Evolutionary conservation across 2,329 filamentous ascomycete genomes (phyloP), one percentile per base, ranked within the genome.

Genomic region (Colletotrichum sp.): DNA sequence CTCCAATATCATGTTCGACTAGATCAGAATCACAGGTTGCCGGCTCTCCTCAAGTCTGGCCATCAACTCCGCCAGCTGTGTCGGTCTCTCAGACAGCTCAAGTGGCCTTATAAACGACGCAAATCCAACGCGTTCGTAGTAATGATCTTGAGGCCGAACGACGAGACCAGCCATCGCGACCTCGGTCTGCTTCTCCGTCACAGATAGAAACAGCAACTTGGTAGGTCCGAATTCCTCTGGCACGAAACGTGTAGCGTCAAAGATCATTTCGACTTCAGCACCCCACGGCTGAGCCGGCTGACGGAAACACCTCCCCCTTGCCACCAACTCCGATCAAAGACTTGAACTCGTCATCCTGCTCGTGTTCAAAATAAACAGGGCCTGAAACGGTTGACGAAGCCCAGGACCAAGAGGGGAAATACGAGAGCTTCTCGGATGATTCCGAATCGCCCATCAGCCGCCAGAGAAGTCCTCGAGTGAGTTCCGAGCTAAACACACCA

Each of bases 381-480:
- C 24, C 24, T 24, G 24, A 24, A 24, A 24, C 24, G 24, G 24
- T 24, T 24, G 24, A 24, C 24, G 24, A 24, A 24, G 24, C 43
- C 43, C 43, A 51, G 0, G 43, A 51, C 43, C 43, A 51, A 5
- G 43, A 21, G 0, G 43, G n/a, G 0, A 51, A 51, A 1, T 51
- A 21, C 0, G 43, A 51, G 0, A 51, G 43, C n/a, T 51, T 51
- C n/a, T 21, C 0, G n/a, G 0, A 51, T 21, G 0, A 2, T 13
- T 21, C 43, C 3, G 3, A 7, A 2, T 21, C 43, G 1, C 6
- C 6, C 2, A 0, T 7, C n/a, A 51, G n/a, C 3, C 43, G 43
- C 43, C 43, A 51, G 0, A 21, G 0, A 0, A 51, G 43, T 0
- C 43, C 43, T 1, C 2, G 0, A 1, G n/a, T 0, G n/a, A 51